Evolutionary conservation across 495 filamentous ascomycete genomes (phyloP).

Genomic region (Penicillium macrosclerotiorum): DNA sequence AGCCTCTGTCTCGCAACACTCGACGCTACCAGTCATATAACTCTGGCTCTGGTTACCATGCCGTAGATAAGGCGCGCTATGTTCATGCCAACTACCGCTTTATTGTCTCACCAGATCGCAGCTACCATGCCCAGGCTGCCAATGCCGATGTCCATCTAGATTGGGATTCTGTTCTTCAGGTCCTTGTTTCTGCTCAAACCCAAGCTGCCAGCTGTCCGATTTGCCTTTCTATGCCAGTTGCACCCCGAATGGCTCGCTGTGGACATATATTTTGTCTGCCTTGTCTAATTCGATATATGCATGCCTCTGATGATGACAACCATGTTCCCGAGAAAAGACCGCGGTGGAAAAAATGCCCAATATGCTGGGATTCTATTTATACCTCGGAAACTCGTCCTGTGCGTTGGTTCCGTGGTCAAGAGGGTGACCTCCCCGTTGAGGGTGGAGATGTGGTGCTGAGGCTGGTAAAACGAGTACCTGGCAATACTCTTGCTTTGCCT

Average conservation of each 20-base stretch:
- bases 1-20: constrained; percentile 54
- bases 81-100: constrained; percentile 98
- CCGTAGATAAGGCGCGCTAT: constrained; percentile 88
- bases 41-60: constrained; percentile 86
- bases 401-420: constrained; percentile 87
- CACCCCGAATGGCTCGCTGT: constrained; percentile 95
- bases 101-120: constrained; percentile 78
- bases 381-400: constrained; percentile 87
- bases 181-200: constrained; percentile 84
- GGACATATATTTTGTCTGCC: constrained; percentile 97
- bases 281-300: constrained; percentile 95
- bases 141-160: constrained; percentile 91
- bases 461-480: constrained; percentile 72
- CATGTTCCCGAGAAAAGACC: constrained; percentile 64
- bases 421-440: constrained; percentile 71
- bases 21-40: constrained; percentile 78
- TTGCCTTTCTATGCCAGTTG: constrained; percentile 85
- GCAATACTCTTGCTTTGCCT: constrained; percentile 83
- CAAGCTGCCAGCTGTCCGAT: constrained; percentile 90
- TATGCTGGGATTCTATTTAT: constrained; percentile 89
- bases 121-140: constrained; percentile 74
- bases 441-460: constrained; percentile 87
- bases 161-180: constrained; percentile 87
- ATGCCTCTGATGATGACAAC: constrained; percentile 66
- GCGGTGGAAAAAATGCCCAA: constrained; percentile 92